These are phyloP conservation scores for Aeminium ludgeri DNA, from an alignment of 495 filamentous ascomycete species.

Conservation along the genomic window DNA sequence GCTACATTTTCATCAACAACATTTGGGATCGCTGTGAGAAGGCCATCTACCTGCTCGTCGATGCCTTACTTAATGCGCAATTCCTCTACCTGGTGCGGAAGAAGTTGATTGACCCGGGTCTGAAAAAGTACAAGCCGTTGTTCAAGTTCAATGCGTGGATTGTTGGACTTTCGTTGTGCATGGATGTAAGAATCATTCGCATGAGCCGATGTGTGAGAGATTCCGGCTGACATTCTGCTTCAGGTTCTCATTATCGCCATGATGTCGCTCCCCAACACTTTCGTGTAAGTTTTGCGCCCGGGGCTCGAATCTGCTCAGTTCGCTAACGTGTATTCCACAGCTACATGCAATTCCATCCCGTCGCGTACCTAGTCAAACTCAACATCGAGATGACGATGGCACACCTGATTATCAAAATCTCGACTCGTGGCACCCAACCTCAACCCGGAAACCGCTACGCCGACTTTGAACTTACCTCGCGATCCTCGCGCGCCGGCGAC, in stretches of 20 bases:
- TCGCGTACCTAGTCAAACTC: conserved; percentile 37
- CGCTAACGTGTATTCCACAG: too few species aligned
- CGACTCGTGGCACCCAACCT: too few species aligned
- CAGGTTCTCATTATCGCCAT: conserved; percentile 23
- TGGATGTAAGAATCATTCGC: conserved; percentile 28
- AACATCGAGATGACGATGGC: conserved; percentile 41
- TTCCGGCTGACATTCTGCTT: neutral
- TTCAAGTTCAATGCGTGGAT: conserved; percentile 35
- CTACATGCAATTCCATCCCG: conserved; percentile 35
- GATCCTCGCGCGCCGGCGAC: too few species aligned
- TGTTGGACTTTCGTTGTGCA: conserved; percentile 31
- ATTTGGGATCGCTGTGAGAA: conserved; percentile 38
- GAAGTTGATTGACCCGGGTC: conserved; percentile 31
- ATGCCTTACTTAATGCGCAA: conserved; percentile 31
- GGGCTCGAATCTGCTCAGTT: too few species aligned
- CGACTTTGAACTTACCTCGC: too few species aligned
- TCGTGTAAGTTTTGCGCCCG: conserved; percentile 17
- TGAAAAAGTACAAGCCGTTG: conserved; percentile 33
- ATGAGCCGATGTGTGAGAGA: neutral
- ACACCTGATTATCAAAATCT: conserved; percentile 26
- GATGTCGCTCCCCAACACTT: conserved; percentile 21
- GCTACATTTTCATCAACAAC: conserved; percentile 28
- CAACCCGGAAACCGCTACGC: too few species aligned
- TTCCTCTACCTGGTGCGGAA: conserved; percentile 32
- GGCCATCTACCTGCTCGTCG: conserved; percentile 31